Percentiles rank a stretch among this genome's conserved stretches.
phyloP scores from a whole-genome alignment of 2,329 filamentous ascomycete genomes.

The Clonostachys sp. region DNA sequence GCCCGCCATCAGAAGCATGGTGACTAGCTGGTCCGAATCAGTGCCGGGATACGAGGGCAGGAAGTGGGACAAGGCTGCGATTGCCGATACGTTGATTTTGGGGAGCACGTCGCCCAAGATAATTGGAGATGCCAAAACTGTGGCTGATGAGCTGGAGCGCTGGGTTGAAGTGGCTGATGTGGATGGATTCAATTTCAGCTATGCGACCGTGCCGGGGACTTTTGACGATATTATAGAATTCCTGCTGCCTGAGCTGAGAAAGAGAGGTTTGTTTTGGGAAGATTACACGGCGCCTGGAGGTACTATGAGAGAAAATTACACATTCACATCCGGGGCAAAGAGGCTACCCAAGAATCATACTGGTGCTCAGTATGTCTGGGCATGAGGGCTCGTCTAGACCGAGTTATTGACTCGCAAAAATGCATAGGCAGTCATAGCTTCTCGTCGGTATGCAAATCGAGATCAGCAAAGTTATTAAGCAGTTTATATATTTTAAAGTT shows the following conservation, averaged over 20 bases:
- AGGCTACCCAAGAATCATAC: background rate
- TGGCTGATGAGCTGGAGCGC: conserved; percentile 8
- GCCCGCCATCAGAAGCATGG: conserved; percentile 26
- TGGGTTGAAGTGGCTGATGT: conserved; percentile 49
- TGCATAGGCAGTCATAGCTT: too few species aligned
- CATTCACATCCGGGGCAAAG: background rate
- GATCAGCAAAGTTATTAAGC: too few species aligned
- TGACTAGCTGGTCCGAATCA: conserved; percentile 5
- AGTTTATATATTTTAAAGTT: too few species aligned
- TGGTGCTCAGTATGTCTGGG: background rate
- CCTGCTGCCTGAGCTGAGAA: conserved; percentile 5
- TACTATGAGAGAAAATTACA: background rate
- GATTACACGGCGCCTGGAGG: conserved; percentile 9
- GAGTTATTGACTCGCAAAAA: too few species aligned
- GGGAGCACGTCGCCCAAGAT: conserved; percentile 24
- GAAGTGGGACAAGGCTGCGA: conserved; percentile 52
- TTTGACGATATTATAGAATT: conserved; percentile 14
- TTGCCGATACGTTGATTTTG: conserved; percentile 48
- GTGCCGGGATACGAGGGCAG: conserved; percentile 12
- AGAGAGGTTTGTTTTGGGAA: conserved; percentile 1
- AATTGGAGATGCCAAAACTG: conserved; percentile 7
- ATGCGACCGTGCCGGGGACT: conserved; percentile 2
- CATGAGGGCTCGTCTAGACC: too few species aligned
- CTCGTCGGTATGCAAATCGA: too few species aligned
- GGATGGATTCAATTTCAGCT: conserved; percentile 43